phyloP scores from a whole-genome alignment of 148 eudicot species.

The Silene uniflora region DNA sequence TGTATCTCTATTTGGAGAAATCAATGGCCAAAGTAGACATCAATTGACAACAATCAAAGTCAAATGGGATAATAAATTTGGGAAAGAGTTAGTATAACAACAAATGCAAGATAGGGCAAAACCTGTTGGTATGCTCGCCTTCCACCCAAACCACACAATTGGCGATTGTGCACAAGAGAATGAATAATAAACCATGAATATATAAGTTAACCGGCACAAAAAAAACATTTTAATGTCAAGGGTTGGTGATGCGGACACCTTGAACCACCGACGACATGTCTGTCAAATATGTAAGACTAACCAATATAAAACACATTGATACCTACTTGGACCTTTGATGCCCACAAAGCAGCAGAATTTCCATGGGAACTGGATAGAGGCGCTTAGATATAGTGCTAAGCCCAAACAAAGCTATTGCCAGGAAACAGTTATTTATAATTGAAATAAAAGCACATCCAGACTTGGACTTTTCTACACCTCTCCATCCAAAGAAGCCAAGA shows the following conservation, averaged over 20 bases:
- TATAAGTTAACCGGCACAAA: conserved; percentile 37
- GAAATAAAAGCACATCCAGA: conserved; percentile 22
- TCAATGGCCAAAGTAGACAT: background rate
- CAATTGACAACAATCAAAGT: background rate
- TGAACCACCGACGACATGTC: conserved; percentile 49
- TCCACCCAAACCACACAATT: conserved; percentile 50
- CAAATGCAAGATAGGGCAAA: conserved; percentile 51
- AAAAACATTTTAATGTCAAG: conserved; percentile 54
- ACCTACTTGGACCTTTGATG: conserved; percentile 85
- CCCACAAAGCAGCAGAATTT: conserved; percentile 58
- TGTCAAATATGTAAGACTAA: conserved; percentile 49
- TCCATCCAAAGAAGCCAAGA: conserved; percentile 16
- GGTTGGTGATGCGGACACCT: conserved; percentile 48
- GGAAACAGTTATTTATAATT: conserved; percentile 25
- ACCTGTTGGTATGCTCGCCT: conserved; percentile 52
- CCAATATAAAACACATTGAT: conserved; percentile 44
- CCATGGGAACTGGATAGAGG: conserved; percentile 53
- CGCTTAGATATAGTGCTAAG: conserved; percentile 37
- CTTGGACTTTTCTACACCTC: conserved; percentile 3
- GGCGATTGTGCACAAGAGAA: conserved; percentile 38
- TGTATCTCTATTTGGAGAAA: background rate
- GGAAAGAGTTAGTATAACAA: conserved; percentile 22
- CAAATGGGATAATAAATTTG: background rate
- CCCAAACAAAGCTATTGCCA: conserved; percentile 32
- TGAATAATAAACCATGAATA: conserved; percentile 23